Evolutionary conservation across 78 protist genomes (phyloP).

Genomic region (Speleostelium caveatum): DNA sequence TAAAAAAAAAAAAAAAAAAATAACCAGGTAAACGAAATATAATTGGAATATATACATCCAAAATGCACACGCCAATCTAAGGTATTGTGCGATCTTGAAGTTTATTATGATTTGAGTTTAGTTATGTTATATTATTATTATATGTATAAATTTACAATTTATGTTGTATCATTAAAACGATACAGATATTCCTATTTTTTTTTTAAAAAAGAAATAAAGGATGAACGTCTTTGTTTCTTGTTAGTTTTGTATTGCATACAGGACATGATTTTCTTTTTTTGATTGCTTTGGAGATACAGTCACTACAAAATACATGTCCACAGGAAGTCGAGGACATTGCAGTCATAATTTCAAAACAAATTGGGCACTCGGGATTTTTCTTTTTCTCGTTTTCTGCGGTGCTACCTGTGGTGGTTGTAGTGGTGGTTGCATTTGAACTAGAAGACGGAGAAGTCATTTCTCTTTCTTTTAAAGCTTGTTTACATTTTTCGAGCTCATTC

Average conservation of each 20-base stretch:
- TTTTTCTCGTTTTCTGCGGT: background rate
- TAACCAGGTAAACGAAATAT: background rate
- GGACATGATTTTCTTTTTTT: constrained; percentile 42
- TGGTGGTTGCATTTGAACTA: background rate
- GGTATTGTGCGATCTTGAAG: too few species aligned
- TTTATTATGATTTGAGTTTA: background rate
- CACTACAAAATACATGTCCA: constrained; percentile 54
- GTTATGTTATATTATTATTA: background rate
- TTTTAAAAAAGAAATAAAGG: background rate
- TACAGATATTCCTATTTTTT: background rate
- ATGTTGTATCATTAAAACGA: background rate
- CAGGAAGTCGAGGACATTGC: constrained; percentile 7
- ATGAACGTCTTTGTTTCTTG: constrained; percentile 6
- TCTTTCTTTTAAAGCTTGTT: background rate
- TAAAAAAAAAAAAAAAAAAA: constrained; percentile 5
- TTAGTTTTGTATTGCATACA: constrained; percentile 18
- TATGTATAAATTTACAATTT: background rate
- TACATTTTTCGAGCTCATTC: background rate
- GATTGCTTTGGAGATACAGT: constrained; percentile 9
- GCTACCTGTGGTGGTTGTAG: background rate
- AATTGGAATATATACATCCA: too few species aligned
- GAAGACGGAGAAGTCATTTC: too few species aligned
- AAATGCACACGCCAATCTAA: too few species aligned
- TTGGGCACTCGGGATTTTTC: constrained; percentile 25
- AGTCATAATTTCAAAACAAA: constrained; percentile 25